phyloP scores from a whole-genome alignment of 2,329 filamentous ascomycete genomes.

The Emydomyces testavorans region DNA sequence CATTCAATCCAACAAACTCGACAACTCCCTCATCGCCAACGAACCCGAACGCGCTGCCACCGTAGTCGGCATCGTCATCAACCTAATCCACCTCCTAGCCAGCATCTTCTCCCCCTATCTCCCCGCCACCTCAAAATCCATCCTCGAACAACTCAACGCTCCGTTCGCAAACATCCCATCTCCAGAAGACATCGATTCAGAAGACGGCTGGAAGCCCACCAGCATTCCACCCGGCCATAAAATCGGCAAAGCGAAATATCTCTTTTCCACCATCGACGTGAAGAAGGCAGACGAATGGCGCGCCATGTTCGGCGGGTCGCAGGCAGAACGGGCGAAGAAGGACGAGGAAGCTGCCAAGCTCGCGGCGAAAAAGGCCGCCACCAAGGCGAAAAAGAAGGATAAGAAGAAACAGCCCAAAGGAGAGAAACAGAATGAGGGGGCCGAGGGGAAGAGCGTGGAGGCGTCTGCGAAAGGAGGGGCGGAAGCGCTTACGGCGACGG shows the following conservation, averaged over 20 bases:
- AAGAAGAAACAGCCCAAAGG: slow-evolving; percentile 21
- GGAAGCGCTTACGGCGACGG: slow-evolving; percentile 20
- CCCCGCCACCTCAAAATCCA: slow-evolving; percentile 62
- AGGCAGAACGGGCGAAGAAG: slow-evolving; percentile 56
- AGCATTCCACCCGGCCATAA: slow-evolving; percentile 60
- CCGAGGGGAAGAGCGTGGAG: slow-evolving; percentile 23
- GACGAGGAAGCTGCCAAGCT: slow-evolving; percentile 52
- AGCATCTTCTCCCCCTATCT: slow-evolving; percentile 73
- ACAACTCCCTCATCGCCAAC: slow-evolving; percentile 49
- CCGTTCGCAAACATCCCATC: slow-evolving; percentile 50
- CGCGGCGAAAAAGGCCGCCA: slow-evolving; percentile 30
- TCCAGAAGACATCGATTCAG: slow-evolving; percentile 33
- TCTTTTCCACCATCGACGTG: slow-evolving; percentile 73
- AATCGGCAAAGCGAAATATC: slow-evolving; percentile 65
- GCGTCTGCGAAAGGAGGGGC: slow-evolving; percentile 28
- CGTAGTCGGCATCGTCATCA: slow-evolving; percentile 66
- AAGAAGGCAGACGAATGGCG: slow-evolving; percentile 78
- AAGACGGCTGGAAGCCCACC: slow-evolving; percentile 50
- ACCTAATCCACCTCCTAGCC: slow-evolving; percentile 71
- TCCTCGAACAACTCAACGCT: slow-evolving; percentile 62
- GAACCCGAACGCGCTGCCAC: slow-evolving; percentile 50
- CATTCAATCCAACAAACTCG: slow-evolving; percentile 49
- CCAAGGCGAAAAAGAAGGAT: slow-evolving; percentile 27
- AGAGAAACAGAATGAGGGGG: slow-evolving; percentile 11
- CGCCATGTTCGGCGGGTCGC: slow-evolving; percentile 57